phyloP scores from a whole-genome alignment of 192 early-diverging fungal species.

The Coemansia sp. region DNA sequence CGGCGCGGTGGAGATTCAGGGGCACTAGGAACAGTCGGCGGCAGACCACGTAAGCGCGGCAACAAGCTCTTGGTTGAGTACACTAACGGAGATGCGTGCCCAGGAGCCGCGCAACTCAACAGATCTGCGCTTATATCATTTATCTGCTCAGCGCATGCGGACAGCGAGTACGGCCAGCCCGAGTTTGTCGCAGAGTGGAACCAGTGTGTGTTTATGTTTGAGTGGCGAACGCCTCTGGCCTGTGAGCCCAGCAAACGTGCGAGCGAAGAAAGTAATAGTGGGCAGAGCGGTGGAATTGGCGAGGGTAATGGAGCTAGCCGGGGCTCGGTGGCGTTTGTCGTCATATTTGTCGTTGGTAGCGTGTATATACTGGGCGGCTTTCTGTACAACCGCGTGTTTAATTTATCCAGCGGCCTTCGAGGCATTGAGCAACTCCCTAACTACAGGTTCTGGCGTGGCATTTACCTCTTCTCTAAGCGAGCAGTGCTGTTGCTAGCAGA shows the following conservation, averaged over 20 bases:
- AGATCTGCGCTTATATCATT: conserved; percentile 47
- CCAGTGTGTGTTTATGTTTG: conserved; percentile 57
- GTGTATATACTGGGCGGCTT: conserved; percentile 59
- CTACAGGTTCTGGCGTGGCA: conserved; percentile 54
- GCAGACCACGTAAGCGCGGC: conserved; percentile 31
- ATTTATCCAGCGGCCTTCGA: conserved; percentile 48
- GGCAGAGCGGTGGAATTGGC: neutral
- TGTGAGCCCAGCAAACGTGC: conserved; percentile 22
- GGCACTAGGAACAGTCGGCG: conserved; percentile 27
- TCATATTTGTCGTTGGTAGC: conserved; percentile 46
- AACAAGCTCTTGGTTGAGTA: conserved; percentile 51
- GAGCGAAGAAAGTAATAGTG: neutral
- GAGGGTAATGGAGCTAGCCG: conserved; percentile 15
- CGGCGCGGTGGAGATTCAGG: conserved; percentile 17
- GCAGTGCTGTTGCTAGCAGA: neutral
- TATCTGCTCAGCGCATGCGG: conserved; percentile 39
- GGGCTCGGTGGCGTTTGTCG: conserved; percentile 42
- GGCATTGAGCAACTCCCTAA: conserved; percentile 61
- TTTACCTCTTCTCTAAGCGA: conserved; percentile 36
- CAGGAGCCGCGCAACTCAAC: conserved; percentile 19
- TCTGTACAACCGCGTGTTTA: conserved; percentile 58
- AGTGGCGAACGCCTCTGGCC: conserved; percentile 57
- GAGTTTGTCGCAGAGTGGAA: conserved; percentile 52
- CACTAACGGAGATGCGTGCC: conserved; percentile 42
- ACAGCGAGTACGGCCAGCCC: conserved; percentile 24